phyloP scores from a whole-genome alignment of 495 filamentous ascomycete genomes.

The Penicillium parvum region DNA sequence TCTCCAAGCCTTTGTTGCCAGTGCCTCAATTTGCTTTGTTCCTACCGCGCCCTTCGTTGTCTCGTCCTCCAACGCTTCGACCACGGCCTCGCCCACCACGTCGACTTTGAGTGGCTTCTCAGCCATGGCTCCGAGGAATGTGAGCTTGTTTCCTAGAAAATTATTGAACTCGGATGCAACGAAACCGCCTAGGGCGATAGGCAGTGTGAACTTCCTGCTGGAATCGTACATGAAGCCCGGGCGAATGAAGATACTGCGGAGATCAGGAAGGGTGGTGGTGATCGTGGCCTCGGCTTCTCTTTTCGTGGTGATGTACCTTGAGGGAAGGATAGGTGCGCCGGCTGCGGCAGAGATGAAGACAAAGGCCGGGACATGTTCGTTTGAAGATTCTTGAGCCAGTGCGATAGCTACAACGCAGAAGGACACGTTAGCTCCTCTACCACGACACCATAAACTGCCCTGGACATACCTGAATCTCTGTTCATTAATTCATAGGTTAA shows the following conservation, averaged over 20 bases:
- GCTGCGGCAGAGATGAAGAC: conserved; percentile 85
- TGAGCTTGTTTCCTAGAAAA: conserved; percentile 66
- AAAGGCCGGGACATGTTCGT: conserved; percentile 62
- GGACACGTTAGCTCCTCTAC: conserved; percentile 19
- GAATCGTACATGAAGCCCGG: conserved; percentile 88
- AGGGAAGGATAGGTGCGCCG: conserved; percentile 76
- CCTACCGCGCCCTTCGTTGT: conserved; percentile 64
- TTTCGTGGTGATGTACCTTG: conserved; percentile 87
- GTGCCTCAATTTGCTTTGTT: conserved; percentile 62
- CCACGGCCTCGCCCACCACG: conserved; percentile 74
- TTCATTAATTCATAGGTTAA: conserved; percentile 98
- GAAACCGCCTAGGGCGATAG: conserved; percentile 69
- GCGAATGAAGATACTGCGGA: conserved; percentile 78
- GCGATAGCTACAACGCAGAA: conserved; percentile 50
- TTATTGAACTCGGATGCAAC: conserved; percentile 67
- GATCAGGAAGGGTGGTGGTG: conserved; percentile 58
- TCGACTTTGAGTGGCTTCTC: conserved; percentile 85
- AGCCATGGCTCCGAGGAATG: conserved; percentile 71
- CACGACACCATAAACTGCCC: not conserved
- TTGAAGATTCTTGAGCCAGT: conserved; percentile 74
- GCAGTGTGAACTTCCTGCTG: conserved; percentile 75
- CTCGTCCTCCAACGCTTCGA: conserved; percentile 72
- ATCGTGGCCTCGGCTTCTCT: conserved; percentile 84
- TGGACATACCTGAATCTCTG: conserved; percentile 64
- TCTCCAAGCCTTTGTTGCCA: conserved; percentile 75